These are phyloP conservation scores for Panaeolus cyanescens DNA, from an alignment of 768 basidiomycete genomes.

Conservation along the genomic window DNA sequence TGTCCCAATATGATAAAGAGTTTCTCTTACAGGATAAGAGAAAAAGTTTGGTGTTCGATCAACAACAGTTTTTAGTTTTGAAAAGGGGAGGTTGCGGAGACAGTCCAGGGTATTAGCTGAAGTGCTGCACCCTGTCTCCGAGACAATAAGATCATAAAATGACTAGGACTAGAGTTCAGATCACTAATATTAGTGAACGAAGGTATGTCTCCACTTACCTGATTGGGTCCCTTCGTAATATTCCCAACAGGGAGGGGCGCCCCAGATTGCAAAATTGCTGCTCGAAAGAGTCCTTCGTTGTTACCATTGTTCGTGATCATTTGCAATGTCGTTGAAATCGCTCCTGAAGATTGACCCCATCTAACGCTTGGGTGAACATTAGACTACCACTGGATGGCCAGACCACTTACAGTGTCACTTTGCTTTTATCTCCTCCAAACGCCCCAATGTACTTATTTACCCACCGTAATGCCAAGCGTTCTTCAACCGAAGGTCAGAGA, in stretches of 20 bases:
- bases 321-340: constrained; percentile 41
- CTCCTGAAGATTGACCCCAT: constrained; percentile 50
- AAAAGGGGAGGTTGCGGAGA: constrained; percentile 39
- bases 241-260: constrained; percentile 21
- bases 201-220: neutral
- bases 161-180: constrained; percentile 8
- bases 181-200: too few species aligned
- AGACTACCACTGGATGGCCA: too few species aligned
- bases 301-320: constrained; percentile 33
- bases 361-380: constrained; percentile 20
- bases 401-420: constrained; percentile 45
- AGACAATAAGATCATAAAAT: constrained; percentile 48
- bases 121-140: constrained; percentile 40
- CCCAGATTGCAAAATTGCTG: constrained; percentile 30
- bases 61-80: constrained; percentile 41
- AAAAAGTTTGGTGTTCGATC: constrained; percentile 46
- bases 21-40: constrained; percentile 38
- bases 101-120: constrained; percentile 46
- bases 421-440: constrained; percentile 57
- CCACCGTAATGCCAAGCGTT: constrained; percentile 52
- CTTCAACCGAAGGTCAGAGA: constrained; percentile 11
- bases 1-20: constrained; percentile 20
- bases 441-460: constrained; percentile 52
- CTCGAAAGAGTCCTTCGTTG: constrained; percentile 34
- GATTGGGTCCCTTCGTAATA: constrained; percentile 19